Percentiles rank a stretch among this genome's conserved stretches.
phyloP scores from a whole-genome alignment of 2,329 filamentous ascomycete genomes.

The Claviceps cyperi region DNA sequence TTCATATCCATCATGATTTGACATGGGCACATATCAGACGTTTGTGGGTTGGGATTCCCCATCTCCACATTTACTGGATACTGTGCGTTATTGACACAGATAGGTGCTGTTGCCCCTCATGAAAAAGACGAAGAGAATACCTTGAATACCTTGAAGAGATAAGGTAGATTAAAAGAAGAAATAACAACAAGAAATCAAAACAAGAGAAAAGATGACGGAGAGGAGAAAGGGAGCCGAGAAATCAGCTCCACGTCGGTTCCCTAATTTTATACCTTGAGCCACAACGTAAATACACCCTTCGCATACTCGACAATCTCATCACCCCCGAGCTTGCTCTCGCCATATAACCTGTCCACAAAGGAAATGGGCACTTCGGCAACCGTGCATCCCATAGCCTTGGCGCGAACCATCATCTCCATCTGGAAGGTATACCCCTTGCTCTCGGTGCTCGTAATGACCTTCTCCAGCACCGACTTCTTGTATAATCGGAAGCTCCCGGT shows the following conservation, averaged over 20 bases:
- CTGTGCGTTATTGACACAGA: background rate
- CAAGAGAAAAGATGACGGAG: background rate
- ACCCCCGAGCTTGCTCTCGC: conserved; percentile 85
- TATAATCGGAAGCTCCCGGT: conserved; percentile 92
- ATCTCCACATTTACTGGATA: background rate
- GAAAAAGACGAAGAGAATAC: too few relatives aligned
- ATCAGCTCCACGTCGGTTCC: background rate
- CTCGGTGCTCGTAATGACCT: conserved; percentile 80
- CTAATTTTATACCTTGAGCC: conserved; percentile 52
- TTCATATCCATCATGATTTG: background rate
- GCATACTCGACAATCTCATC: conserved; percentile 95
- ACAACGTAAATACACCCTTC: conserved; percentile 66
- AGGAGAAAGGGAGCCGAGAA: background rate
- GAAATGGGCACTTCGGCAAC: conserved; percentile 93
- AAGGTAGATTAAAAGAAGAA: background rate
- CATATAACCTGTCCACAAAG: conserved; percentile 91
- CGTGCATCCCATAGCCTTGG: conserved; percentile 87
- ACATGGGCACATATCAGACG: background rate
- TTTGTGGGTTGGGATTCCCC: background rate
- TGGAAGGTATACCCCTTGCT: conserved; percentile 98
- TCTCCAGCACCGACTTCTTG: conserved; percentile 77
- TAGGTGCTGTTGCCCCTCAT: background rate
- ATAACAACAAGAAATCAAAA: background rate
- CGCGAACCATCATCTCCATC: conserved; percentile 99
- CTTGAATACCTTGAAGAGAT: background rate